Percentiles rank a stretch among this genome's conserved stretches.
Evolutionary conservation across 2,329 filamentous ascomycete genomes (phyloP).

Genomic region (Nannizzia gypsea): DNA sequence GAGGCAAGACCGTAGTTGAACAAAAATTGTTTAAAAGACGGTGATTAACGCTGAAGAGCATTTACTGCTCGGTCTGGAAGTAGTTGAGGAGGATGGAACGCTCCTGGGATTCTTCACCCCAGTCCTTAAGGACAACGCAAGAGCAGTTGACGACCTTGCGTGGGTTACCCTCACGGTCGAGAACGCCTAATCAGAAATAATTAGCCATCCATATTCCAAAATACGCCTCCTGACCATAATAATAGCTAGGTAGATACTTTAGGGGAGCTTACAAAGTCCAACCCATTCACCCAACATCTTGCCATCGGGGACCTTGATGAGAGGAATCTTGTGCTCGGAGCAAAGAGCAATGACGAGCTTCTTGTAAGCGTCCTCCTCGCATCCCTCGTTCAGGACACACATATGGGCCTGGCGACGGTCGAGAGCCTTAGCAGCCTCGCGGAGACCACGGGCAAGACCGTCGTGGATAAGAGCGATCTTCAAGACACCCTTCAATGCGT

Average conservation of each 20-base stretch:
- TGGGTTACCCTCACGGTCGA: slow-evolving; percentile 98
- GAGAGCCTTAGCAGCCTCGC: slow-evolving; percentile 96
- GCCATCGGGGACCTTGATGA: slow-evolving; percentile 99
- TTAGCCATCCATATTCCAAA: neutral
- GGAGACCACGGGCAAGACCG: slow-evolving; percentile 93
- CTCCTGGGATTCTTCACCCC: slow-evolving; percentile 99
- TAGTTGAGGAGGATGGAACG: slow-evolving; percentile 99
- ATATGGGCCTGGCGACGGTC: slow-evolving; percentile 98
- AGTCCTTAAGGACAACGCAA: slow-evolving; percentile 98
- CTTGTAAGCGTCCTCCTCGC: slow-evolving; percentile 99
- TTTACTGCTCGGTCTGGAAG: slow-evolving; percentile 73
- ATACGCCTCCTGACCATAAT: slow-evolving; percentile 6
- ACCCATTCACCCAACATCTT: slow-evolving; percentile 99
- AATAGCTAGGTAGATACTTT: slow-evolving; percentile 6
- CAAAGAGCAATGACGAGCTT: slow-evolving; percentile 98
- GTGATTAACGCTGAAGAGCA: neutral
- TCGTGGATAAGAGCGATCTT: slow-evolving; percentile 99
- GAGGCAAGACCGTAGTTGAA: neutral
- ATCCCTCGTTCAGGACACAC: slow-evolving; percentile 99
- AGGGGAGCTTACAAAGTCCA: slow-evolving; percentile 75
- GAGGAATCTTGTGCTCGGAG: slow-evolving; percentile 98
- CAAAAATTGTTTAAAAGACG: neutral
- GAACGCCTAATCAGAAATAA: slow-evolving; percentile 55
- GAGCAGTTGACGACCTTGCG: slow-evolving; percentile 99
- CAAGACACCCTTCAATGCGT: slow-evolving; percentile 96